Evolutionary conservation across 2,329 filamentous ascomycete genomes (phyloP).

Genomic region (Microthyrium microscopicum): DNA sequence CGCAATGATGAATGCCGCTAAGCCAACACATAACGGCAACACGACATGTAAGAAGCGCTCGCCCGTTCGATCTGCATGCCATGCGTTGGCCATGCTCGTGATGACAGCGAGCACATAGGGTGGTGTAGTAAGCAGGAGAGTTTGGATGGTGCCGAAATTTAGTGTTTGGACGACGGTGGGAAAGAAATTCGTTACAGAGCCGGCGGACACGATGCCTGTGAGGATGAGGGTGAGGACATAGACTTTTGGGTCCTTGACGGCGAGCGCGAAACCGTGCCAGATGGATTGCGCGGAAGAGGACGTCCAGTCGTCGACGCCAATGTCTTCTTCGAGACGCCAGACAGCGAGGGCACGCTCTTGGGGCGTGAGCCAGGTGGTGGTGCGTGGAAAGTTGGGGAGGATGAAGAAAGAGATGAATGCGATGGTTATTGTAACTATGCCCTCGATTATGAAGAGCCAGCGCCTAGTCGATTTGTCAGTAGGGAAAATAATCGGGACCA

Average conservation of each 20-base stretch:
- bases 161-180: conserved; percentile 20
- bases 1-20: conserved; percentile 50
- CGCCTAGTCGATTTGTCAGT: conserved; percentile 18
- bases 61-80: conserved; percentile 54
- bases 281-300: conserved; percentile 19
- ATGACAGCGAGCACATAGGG: conserved; percentile 41
- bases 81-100: conserved; percentile 46
- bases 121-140: conserved; percentile 34
- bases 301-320: conserved; percentile 24
- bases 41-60: conserved; percentile 56
- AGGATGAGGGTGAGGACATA: conserved; percentile 23
- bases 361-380: conserved; percentile 22
- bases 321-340: conserved; percentile 21
- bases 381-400: conserved; percentile 50
- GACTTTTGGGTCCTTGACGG: conserved; percentile 22
- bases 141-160: conserved; percentile 30
- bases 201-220: conserved; percentile 21
- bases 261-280: conserved; percentile 24
- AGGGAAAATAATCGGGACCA: neutral
- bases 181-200: conserved; percentile 28
- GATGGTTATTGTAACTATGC: conserved; percentile 44
- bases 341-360: conserved; percentile 22
- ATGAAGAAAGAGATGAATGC: conserved; percentile 41
- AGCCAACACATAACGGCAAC: conserved; percentile 42
- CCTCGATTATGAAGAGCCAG: conserved; percentile 57